Evolutionary conservation across 2,329 filamentous ascomycete genomes (phyloP), one percentile per base, ranked within the genome.

Genomic region (Aspergillus piperis): DNA sequence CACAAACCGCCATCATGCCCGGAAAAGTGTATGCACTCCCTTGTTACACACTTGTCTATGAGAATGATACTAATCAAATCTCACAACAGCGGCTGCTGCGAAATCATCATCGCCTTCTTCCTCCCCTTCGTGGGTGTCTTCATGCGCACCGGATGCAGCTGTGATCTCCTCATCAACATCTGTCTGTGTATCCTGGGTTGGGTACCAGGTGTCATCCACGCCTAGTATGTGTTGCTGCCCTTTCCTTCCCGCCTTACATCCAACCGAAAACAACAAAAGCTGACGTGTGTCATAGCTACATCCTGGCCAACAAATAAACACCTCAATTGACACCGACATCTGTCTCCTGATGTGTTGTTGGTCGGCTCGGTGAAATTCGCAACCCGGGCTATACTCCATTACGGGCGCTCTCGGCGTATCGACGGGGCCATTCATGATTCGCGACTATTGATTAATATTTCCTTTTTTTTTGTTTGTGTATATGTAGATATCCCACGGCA

Each of bases 151-250:
- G 52, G 52, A 15, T 54, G 52, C 52, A 44, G 52, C 38, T 54
- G 52, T 25, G 52, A 54, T 32, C 52, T 54, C 15, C 52, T 54
- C 15, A 54, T 54, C 52, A 54, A 54, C 52, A 54, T 54, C 52
- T 54, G 52, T 44, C 38, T 54, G 17, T 54, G 52, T 42, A 54
- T 54, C n/a, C 52, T 54, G 23, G 52, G 52, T 30, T 54, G 52
- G 52, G 6, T 54, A 5, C 52, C 52, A 30, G 52, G 52, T 44
- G 52, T 54, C 52, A 54, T 54, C 23, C 52, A 54, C 52, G 52
- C 52, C 23, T 54, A 54, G 52, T 54, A 54, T 19, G 52, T 54
- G 7, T 5, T 21, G 38, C 52, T 23, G 23, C 25, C 19, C 21
- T 27, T 13, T 38, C 7, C 17, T 7, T 11, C 27, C 17, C 19